phyloP scores from a whole-genome alignment of 129 eudicot species.

The Tanacetum coccineum region DNA sequence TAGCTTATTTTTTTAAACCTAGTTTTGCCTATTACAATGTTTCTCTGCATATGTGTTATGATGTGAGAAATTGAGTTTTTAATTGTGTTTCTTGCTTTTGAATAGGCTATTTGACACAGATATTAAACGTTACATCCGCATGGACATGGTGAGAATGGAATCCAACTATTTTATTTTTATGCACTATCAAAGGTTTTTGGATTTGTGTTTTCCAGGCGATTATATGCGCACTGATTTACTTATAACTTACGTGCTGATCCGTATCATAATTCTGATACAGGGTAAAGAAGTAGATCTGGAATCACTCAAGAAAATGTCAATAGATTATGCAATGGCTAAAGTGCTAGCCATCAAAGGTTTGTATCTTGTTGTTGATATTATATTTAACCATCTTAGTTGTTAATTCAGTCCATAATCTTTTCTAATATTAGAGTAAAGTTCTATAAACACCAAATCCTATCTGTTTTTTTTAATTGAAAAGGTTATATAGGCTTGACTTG shows the following conservation, averaged over 20 bases:
- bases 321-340: slow-evolving; percentile 60
- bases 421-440: too few relatives aligned
- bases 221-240: too few relatives aligned
- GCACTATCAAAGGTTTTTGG: too few relatives aligned
- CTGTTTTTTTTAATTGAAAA: background rate
- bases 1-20: too few relatives aligned
- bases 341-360: slow-evolving; percentile 71
- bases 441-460: background rate
- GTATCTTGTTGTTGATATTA: background rate
- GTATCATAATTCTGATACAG: slow-evolving; percentile 27
- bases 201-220: too few relatives aligned
- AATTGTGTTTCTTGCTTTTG: too few relatives aligned
- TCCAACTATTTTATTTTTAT: too few relatives aligned
- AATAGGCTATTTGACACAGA: slow-evolving; percentile 62
- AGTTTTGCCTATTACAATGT: background rate
- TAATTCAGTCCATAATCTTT: background rate
- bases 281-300: slow-evolving; percentile 64
- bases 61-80: background rate
- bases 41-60: background rate
- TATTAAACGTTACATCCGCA: slow-evolving; percentile 64
- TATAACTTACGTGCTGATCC: slow-evolving; percentile 1
- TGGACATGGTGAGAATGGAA: slow-evolving; percentile 69
- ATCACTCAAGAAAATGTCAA: slow-evolving; percentile 52
- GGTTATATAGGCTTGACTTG: background rate
- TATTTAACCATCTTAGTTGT: slow-evolving; percentile 1